Evolutionary conservation across 2,329 filamentous ascomycete species (phyloP), one percentile per base, ranked within the genome.

Genomic region (Aspergillus awamori): DNA sequence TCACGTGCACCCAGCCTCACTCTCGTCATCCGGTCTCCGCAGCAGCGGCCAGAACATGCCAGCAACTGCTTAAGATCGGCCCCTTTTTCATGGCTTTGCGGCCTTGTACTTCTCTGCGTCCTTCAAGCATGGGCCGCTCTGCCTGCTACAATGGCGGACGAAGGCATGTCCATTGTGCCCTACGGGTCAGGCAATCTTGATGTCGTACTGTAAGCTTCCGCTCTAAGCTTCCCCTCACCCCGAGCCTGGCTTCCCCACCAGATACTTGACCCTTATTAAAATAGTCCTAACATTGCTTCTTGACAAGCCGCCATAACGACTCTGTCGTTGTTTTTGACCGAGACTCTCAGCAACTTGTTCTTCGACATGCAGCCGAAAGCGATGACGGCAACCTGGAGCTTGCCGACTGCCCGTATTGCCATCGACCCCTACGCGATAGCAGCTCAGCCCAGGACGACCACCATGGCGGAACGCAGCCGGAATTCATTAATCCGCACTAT

Each of bases 271-370:
- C 8, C n/a, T 10, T 45, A 36, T 26, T 41, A 22, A 33, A 17
- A 17, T 54, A 3, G 26, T 53, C 53, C 67, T 70, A 60, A 72
- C 58, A 15, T 47, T 39, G 52, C 22, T 57, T 22, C n/a, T 49
- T 54, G 22, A 20, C 52, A 70, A 98, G 95, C 56, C 95, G 94
- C 64, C 93, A 97, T 76, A 90, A 92, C 72, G 92, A 97, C 79
- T 90, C 93, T 22, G 88, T 99, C 60, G 95, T 99, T 48, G 88
- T 98, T 39, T 93, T 91, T 72, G 94, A 99, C 78, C 90, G 88
- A 51, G 84, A 87, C 30, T 97, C 93, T 6, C 89, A 89, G 65
- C 91, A 93, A 69, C 87, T 99, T 65, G 92, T 92, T 68, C 89
- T 97, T 55, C 89, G 91, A 63, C 88, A 84, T 68, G 82, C 84